Base-by-base conservation (phyloP, 805 yeast genomes). In the Phaffomyces antillensis region DNA sequence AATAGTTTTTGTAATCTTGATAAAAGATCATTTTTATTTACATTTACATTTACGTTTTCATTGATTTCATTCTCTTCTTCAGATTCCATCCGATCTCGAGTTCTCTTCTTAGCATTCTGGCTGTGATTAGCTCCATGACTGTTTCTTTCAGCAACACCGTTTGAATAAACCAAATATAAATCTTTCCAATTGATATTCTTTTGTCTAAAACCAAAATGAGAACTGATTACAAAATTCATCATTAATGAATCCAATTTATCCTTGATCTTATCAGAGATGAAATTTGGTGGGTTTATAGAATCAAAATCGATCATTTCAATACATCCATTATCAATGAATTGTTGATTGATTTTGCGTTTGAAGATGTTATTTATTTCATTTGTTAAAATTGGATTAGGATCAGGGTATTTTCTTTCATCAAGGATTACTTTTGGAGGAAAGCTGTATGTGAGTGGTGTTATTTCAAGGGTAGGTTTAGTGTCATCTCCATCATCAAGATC, bases 401-500 rank as follows among this genome's bases (percentile, higher is more conserved):
- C 38, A 8, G 30, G 36, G 15, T 40, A 24, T 2, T 3, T 34
- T 13, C 37, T 33, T 17, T 16, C 10, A n/a, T 23, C 26, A n/a
- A 34, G 10, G 10, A 15, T n/a, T 15, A 17, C 7, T n/a, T n/a
- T 5, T 32, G 18, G 17, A 20, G 23, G 23, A 20, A 20, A 5
- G 6, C 5, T 7, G 23, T 20, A 20, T 20, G 23, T 5, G 23
- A 20, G 23, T 1, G 23, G 23, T 20, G 23, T 20, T 5, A 20
- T 20, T 20, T 20, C 23, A 20, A 20, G 23, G 23, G 6, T 20
- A 5, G 23, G 23, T 20, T 20, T 20, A 7, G 23, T 20, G 4
- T 39, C 47, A 31, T 43, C 46, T 34, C 34, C 43, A 9, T 41
- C 39, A 28, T 41, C 39, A 2, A 41, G 23, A n/a, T 41, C 40